Evolutionary conservation across 2,329 filamentous ascomycete genomes (phyloP).

Genomic region (Uncinocarpus reesii): DNA sequence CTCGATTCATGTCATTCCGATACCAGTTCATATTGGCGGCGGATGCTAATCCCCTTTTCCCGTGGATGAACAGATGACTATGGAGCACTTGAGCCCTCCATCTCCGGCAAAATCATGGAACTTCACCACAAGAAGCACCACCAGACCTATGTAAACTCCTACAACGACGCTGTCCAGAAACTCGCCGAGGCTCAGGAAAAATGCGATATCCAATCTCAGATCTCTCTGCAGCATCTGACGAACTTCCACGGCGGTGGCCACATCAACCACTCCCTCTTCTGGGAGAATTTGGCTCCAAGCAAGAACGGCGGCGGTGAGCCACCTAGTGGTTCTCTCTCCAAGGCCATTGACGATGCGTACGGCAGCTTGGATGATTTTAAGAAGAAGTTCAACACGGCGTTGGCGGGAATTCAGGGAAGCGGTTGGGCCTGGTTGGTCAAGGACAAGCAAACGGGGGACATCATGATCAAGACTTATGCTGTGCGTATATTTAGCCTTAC

Average conservation of each 20-base stretch:
- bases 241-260: constrained; percentile 57
- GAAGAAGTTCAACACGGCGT: constrained; percentile 53
- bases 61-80: constrained; percentile 64
- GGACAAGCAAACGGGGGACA: constrained; percentile 49
- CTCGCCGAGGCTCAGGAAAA: constrained; percentile 49
- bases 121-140: constrained; percentile 92
- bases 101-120: constrained; percentile 92
- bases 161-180: constrained; percentile 70
- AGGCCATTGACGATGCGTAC: constrained; percentile 50
- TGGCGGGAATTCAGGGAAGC: constrained; percentile 55
- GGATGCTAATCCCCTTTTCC: not conserved
- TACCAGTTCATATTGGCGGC: too few species aligned
- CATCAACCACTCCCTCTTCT: constrained; percentile 55
- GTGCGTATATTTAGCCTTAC: constrained; percentile 27
- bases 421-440: constrained; percentile 56
- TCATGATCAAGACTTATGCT: constrained; percentile 55
- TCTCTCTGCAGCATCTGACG: constrained; percentile 50
- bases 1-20: too few species aligned
- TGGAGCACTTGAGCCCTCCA: constrained; percentile 73
- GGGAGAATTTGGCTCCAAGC: constrained; percentile 57
- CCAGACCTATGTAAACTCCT: constrained; percentile 82
- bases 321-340: constrained; percentile 47
- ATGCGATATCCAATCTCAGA: constrained; percentile 47
- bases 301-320: constrained; percentile 53
- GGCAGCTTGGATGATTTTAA: constrained; percentile 51